A percentile compares a stretch with the other conserved stretches of the same genome.
phyloP scores from a whole-genome alignment of 2,329 filamentous ascomycete genomes.

The Neocatenulostroma microsporum region DNA sequence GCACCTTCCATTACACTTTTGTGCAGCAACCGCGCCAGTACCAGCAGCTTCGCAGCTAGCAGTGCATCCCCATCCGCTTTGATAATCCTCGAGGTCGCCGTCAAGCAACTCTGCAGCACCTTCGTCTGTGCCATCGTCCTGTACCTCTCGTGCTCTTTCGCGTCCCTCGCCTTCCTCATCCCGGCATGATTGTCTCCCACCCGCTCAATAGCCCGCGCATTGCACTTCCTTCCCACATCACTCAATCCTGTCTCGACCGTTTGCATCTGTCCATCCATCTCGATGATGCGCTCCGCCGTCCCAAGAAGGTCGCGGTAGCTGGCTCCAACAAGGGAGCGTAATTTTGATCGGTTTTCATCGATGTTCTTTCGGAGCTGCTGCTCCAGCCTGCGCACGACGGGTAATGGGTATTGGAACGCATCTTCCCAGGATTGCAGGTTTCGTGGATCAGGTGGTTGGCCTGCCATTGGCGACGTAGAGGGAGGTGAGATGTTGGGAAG shows the following conservation, averaged over 20 bases:
- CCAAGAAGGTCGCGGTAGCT: constrained; percentile 83
- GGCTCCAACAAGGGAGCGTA: constrained; percentile 57
- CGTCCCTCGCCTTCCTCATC: constrained; percentile 11
- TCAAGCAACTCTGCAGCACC: constrained; percentile 50
- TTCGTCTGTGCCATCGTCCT: constrained; percentile 19
- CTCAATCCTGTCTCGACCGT: constrained; percentile 63
- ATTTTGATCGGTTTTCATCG: constrained; percentile 56
- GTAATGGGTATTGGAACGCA: constrained; percentile 59
- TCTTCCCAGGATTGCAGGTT: constrained; percentile 56
- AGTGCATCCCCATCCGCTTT: constrained; percentile 45
- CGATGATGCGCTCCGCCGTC: constrained; percentile 87
- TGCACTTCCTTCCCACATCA: constrained; percentile 68
- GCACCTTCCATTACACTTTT: constrained; percentile 58
- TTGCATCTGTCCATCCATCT: constrained; percentile 74
- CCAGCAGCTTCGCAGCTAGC: constrained; percentile 56
- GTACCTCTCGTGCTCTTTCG: constrained; percentile 7
- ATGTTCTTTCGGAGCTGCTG: constrained; percentile 56
- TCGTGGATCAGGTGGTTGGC: constrained; percentile 49
- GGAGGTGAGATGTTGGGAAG: background rate
- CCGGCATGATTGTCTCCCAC: constrained; percentile 46
- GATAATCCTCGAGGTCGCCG: constrained; percentile 46
- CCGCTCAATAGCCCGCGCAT: constrained; percentile 59
- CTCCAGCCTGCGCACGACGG: constrained; percentile 55
- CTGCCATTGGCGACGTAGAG: constrained; percentile 37
- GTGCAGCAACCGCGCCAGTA: constrained; percentile 66